Evolutionary conservation across 73 alveolate genomes (phyloP), one percentile per base, ranked within the genome.

Genomic region (Paramecium tetraurelia): DNA sequence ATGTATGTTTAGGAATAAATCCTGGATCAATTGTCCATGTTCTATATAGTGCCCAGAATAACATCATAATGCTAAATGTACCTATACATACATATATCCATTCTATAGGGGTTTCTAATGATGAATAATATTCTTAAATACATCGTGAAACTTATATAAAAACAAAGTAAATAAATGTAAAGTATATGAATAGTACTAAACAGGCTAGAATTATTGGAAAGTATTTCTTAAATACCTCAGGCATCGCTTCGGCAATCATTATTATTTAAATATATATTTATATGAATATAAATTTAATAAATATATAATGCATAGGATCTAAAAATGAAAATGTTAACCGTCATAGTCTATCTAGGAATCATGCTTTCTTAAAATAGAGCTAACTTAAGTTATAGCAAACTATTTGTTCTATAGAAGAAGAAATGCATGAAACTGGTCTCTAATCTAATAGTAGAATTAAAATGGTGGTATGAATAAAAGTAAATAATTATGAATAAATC

Each of bases 21-120:
- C 90, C 90, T 38, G 90, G 90, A 80, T 80, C 53, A n/a, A 48
- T 22, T 41, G 10, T 46, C 6, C 46, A 44, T 18, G 76, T 44
- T 44, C 35, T 18, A 80, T 44, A 44, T n/a, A 80, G 12, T 21
- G 76, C 41, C 90, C 90, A 80, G 2, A 80, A 80, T 41, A 80
- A n/a, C 90, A 80, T 80, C 4, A 80, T 3, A 18, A 80, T 80
- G 48, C 63, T 38, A 9, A 80, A n/a, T 6, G 90, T 31, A 16
- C 90, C 90, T 41, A 22, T 18, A 16, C 27, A n/a, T 27, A 80
- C 77, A 80, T 9, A 80, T 14, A 40, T 12, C 27, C 72, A 80
- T 44, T 80, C 90, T 3, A 40, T 44, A 1, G 14, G 0, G 12
- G n/a, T 44, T 80, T 80, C 90, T 80, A 53, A 53, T 80, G 0